phyloP scores from a whole-genome alignment of 2,329 filamentous ascomycete species.

The Aspergillus tubingensis region DNA sequence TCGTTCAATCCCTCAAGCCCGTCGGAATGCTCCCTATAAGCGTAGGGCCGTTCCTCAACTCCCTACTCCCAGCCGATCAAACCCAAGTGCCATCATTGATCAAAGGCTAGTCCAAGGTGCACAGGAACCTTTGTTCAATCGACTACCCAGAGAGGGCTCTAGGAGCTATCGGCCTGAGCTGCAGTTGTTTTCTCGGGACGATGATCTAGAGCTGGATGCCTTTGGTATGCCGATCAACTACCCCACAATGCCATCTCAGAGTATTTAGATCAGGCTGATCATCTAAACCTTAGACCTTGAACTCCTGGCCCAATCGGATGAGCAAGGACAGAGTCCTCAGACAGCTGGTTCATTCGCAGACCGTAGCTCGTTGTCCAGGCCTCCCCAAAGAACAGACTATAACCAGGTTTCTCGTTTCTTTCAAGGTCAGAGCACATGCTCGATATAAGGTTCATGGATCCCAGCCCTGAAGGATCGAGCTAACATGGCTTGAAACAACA shows the following conservation, averaged over 20 bases:
- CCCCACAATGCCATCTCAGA: background rate
- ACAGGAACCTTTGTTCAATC: slow-evolving; percentile 15
- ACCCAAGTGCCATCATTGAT: slow-evolving; percentile 21
- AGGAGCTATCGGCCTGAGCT: background rate
- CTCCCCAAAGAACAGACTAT: slow-evolving; percentile 2
- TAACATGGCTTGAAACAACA: slow-evolving; percentile 10
- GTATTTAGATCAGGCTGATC: background rate
- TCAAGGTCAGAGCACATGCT: slow-evolving; percentile 27
- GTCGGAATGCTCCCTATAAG: slow-evolving; percentile 13
- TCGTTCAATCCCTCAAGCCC: slow-evolving; percentile 10
- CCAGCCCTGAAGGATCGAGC: too few relatives aligned
- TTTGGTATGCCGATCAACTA: slow-evolving; percentile 47
- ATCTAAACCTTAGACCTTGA: slow-evolving; percentile 35
- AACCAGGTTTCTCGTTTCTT: slow-evolving; percentile 33
- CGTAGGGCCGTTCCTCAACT: slow-evolving; percentile 10
- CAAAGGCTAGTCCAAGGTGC: slow-evolving; percentile 28
- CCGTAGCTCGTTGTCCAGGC: background rate
- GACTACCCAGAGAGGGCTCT: background rate
- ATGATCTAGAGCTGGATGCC: slow-evolving; percentile 46
- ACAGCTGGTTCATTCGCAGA: slow-evolving; percentile 2
- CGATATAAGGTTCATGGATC: background rate
- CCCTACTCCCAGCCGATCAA: slow-evolving; percentile 7
- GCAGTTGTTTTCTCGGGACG: slow-evolving; percentile 16
- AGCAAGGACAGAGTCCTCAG: slow-evolving; percentile 13
- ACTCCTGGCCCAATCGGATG: slow-evolving; percentile 36